Evolutionary conservation across 768 basidiomycete species (phyloP).

Genomic region (Boletus barrowsii): DNA sequence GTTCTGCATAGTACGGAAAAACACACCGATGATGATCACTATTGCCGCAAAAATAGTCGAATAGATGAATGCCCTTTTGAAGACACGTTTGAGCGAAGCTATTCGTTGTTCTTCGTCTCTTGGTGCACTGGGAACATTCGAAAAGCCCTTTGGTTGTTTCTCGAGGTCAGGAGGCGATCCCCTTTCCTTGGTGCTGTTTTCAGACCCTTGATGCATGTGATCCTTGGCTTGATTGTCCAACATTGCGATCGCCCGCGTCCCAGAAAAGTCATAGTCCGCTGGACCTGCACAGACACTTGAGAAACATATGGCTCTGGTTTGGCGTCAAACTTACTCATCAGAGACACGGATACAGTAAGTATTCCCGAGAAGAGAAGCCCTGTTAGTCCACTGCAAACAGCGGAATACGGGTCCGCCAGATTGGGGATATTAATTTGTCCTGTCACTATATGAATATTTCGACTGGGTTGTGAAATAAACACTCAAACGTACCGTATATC

Average conservation of each 20-base stretch:
- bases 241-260: constrained; percentile 34
- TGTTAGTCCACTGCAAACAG: constrained; percentile 38
- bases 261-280: constrained; percentile 38
- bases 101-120: constrained; percentile 9
- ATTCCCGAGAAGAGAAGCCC: constrained; percentile 38
- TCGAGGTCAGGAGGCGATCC: constrained; percentile 11
- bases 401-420: constrained; percentile 39
- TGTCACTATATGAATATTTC: constrained; percentile 4
- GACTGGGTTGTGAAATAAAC: background rate
- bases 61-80: constrained; percentile 34
- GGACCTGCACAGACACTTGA: constrained; percentile 24
- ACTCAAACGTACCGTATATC: constrained; percentile 36
- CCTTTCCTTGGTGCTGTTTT: background rate
- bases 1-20: background rate
- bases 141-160: constrained; percentile 5
- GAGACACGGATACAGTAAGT: constrained; percentile 34
- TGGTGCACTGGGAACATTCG: background rate
- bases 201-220: background rate
- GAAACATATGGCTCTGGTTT: background rate
- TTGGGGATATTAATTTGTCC: constrained; percentile 36
- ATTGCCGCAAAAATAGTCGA: constrained; percentile 33
- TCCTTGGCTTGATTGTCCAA: constrained; percentile 18
- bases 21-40: constrained; percentile 34
- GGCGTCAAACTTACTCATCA: constrained; percentile 29
- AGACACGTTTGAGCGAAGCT: constrained; percentile 26